Conservation (phyloP, 176 grass and related monocot genomes). For the Cymbopogon citratus region DNA sequence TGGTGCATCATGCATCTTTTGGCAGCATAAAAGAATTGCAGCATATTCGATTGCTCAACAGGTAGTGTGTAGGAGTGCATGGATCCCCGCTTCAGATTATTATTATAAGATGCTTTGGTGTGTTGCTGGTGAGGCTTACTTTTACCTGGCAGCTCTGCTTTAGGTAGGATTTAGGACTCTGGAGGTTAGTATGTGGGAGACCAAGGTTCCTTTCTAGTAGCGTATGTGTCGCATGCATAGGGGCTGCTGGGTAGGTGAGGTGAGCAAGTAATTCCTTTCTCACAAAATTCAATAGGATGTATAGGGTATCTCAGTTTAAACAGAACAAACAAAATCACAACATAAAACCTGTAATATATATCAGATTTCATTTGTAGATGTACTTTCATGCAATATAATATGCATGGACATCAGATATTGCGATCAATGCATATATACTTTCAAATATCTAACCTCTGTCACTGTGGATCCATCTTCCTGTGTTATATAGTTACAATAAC, state of each 20-base stretch:
- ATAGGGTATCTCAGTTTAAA: not conserved
- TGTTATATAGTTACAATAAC: not conserved
- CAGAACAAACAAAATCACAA: not conserved
- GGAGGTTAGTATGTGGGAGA: slow-evolving; percentile 48
- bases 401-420: not conserved
- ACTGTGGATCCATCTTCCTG: not conserved
- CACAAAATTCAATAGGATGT: not conserved
- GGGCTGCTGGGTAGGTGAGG: not conserved
- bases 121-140: slow-evolving; percentile 29
- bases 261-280: slow-evolving; percentile 18
- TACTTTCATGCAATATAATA: not conserved
- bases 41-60: not conserved
- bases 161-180: slow-evolving; percentile 29
- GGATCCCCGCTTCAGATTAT: not conserved
- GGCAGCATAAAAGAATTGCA: not conserved
- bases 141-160: slow-evolving; percentile 13
- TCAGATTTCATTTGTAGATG: not conserved
- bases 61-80: slow-evolving; percentile 8
- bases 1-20: slow-evolving; percentile 16
- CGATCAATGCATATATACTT: not conserved
- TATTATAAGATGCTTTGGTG: slow-evolving; percentile 14
- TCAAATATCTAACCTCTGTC: not conserved
- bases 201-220: slow-evolving; percentile 32
- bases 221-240: not conserved
- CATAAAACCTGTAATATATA: not conserved